Evolutionary conservation across 768 basidiomycete genomes (phyloP).

Genomic region (Butyriboletus loyo): DNA sequence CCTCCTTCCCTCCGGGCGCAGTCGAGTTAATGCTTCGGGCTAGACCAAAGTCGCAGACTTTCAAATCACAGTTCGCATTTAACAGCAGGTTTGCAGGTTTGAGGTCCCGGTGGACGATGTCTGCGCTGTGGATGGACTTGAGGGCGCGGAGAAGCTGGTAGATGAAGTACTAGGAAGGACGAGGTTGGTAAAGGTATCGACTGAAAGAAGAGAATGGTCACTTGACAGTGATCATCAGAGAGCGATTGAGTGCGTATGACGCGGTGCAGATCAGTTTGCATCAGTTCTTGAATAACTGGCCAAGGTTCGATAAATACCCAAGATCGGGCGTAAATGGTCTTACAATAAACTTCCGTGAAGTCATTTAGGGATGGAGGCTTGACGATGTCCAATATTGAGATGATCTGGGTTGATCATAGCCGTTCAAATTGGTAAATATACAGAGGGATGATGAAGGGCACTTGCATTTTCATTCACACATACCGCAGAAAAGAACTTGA

Average conservation of each 20-base stretch:
- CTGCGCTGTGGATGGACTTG: conserved; percentile 86
- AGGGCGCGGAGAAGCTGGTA: conserved; percentile 85
- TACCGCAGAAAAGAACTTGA: conserved; percentile 78
- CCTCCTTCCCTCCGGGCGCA: conserved; percentile 54
- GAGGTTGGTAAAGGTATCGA: not conserved
- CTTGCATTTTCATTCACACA: conserved; percentile 80
- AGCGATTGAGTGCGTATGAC: conserved; percentile 89
- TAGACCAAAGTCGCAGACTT: conserved; percentile 87
- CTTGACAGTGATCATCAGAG: conserved; percentile 87
- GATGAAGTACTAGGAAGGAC: conserved; percentile 59
- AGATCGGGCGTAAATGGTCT: conserved; percentile 17
- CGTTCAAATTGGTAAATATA: conserved; percentile 2
- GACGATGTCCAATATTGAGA: conserved; percentile 88
- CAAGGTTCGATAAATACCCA: conserved; percentile 4
- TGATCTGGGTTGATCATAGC: conserved; percentile 53
- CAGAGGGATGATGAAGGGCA: not conserved
- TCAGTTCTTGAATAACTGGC: conserved; percentile 78
- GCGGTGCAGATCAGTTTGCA: conserved; percentile 89
- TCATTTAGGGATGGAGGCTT: conserved; percentile 70
- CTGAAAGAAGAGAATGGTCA: conserved; percentile 25
- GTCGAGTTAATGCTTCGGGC: conserved; percentile 62
- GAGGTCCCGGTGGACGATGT: conserved; percentile 73
- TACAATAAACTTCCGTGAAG: conserved; percentile 88
- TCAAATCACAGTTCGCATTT: conserved; percentile 87
- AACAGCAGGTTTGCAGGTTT: conserved; percentile 88